Base-by-base conservation (phyloP, 768 basidiomycete species). In the Panaeolus papilionaceus region DNA sequence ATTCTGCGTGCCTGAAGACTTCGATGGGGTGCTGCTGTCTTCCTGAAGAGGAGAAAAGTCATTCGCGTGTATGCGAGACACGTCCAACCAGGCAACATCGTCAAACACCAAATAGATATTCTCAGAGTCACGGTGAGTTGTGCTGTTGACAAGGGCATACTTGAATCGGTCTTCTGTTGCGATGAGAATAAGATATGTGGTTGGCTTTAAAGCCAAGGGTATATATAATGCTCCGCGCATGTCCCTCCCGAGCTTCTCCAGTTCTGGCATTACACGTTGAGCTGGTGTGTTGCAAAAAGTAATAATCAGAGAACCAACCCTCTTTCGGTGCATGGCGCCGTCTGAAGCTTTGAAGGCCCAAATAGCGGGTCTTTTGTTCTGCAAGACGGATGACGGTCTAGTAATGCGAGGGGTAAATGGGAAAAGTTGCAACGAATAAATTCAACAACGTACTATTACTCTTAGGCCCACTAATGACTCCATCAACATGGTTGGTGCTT, bases 381-480 rank as follows among this genome's bases (percentile, higher is more conserved):
- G 91, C 87, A 16, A 91, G 84, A 65, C 95, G 93, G 49, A 87
- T 83, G 68, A 96, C 94, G 5, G 94, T 94, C 95, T 96, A n/a
- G 39, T 67, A 38, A 39, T 62, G 6, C 28, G 14, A 11, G 6
- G 6, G 3, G 2, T 14, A 2, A 45, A 45, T 33, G 33, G 18
- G n/a, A 45, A 45, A n/a, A 7, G 26, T 44, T 49, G 14, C 12
- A 16, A 20, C 23, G 4, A 28, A 45, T 26, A 37, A 5, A 38
- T 26, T 64, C 40, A 38, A 64, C 23, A 49, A 77, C 90, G 71
- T 70, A 96, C 94, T 39, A 82, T 80, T 33, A 89, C 81, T 64
- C 93, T 85, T 51, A 96, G 75, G 64, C 80, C 79, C 42, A 86
- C 80, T 37, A 96, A 75, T 1, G 84, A 85, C 8, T 86, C 85